These are phyloP conservation scores for Medicago lupulina DNA, from an alignment of 306 rosid genomes.

Conservation along the genomic window DNA sequence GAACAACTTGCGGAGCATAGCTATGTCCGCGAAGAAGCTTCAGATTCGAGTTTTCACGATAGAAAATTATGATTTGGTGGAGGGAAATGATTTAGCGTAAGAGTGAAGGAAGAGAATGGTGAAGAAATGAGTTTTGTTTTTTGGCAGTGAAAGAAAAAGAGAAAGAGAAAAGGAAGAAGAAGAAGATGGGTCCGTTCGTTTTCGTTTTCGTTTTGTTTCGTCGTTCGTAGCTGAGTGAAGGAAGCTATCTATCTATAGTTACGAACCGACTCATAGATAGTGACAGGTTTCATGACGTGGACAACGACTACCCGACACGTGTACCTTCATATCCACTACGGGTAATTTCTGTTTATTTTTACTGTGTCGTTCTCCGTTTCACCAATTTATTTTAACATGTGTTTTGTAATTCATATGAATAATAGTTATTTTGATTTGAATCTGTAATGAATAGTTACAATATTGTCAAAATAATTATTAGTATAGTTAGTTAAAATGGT, in stretches of 20 bases:
- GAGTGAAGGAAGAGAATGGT: conserved; percentile 30
- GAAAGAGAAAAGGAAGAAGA: conserved; percentile 28
- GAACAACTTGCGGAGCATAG: conserved; percentile 85
- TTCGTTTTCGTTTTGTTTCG: conserved; percentile 7
- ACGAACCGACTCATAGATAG: conserved; percentile 51
- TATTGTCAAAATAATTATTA: too few relatives aligned
- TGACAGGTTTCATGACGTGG: conserved; percentile 46
- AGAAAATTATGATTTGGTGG: background rate
- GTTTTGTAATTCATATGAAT: too few relatives aligned
- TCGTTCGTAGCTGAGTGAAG: conserved; percentile 26
- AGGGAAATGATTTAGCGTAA: conserved; percentile 28
- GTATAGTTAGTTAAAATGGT: too few relatives aligned
- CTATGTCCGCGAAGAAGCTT: conserved; percentile 57
- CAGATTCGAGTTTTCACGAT: conserved; percentile 33
- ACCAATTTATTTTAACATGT: too few relatives aligned
- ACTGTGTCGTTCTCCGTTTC: background rate
- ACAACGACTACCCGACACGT: conserved; percentile 8
- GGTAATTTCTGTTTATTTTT: conserved; percentile 32
- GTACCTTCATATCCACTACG: background rate
- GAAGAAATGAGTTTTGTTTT: conserved; percentile 21
- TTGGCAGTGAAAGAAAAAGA: conserved; percentile 27
- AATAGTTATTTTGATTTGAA: too few relatives aligned
- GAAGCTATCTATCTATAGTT: conserved; percentile 7
- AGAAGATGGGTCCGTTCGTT: conserved; percentile 44
- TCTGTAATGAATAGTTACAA: too few relatives aligned